These are phyloP conservation scores for Tirmania nivea DNA, from an alignment of 495 filamentous ascomycete species.

Conservation along the genomic window DNA sequence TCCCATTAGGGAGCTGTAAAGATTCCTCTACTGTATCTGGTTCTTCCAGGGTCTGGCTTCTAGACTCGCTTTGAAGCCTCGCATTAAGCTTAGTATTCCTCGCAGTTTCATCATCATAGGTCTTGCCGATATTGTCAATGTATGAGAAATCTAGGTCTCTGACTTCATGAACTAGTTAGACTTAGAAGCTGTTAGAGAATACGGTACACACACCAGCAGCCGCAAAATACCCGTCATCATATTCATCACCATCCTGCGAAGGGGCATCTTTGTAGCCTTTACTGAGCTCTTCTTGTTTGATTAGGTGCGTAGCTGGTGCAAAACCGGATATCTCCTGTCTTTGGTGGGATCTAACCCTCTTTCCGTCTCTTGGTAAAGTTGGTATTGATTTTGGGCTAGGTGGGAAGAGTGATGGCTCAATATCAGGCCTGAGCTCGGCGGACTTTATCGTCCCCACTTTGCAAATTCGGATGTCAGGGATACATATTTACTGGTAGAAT, in stretches of 20 bases:
- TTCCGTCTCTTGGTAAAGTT: not conserved
- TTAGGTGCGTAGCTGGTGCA: not conserved
- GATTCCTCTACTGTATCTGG: constrained; percentile 23
- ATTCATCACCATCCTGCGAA: not conserved
- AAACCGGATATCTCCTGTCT: too few species aligned
- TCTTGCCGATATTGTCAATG: constrained; percentile 24
- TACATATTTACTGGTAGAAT: too few species aligned
- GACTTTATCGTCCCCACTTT: constrained; percentile 52
- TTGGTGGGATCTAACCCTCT: not conserved
- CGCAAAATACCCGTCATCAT: constrained; percentile 28
- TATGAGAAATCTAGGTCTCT: constrained; percentile 22
- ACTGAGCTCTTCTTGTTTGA: not conserved
- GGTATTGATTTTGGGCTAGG: not conserved
- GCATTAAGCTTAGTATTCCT: not conserved
- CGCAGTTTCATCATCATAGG: constrained; percentile 10
- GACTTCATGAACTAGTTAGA: not conserved
- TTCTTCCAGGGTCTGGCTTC: not conserved
- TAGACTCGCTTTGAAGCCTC: constrained; percentile 2
- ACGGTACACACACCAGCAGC: constrained; percentile 23
- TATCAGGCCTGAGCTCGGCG: constrained; percentile 37
- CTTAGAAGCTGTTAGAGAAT: not conserved
- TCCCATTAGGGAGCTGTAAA: constrained; percentile 50
- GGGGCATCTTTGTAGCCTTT: constrained; percentile 15
- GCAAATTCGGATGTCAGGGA: too few species aligned
- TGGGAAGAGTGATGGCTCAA: constrained; percentile 37